Percentiles rank a stretch among this genome's conserved stretches.
These are phyloP conservation scores for Euclidium syriacum DNA, from an alignment of 345 rosid species.

Conservation along the genomic window DNA sequence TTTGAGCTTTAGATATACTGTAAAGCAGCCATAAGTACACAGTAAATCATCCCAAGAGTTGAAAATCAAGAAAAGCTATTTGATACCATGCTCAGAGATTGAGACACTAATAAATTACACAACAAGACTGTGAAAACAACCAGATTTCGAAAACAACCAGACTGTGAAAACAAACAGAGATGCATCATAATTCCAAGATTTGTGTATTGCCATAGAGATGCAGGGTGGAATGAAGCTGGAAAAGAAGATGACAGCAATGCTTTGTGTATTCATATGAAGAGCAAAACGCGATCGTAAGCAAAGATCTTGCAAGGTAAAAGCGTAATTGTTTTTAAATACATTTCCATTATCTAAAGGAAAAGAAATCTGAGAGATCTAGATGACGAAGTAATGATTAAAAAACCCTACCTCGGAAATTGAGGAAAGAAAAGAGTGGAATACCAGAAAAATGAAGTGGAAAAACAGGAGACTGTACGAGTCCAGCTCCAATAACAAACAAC, in stretches of 20 bases:
- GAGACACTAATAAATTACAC: neutral
- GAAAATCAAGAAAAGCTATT: neutral
- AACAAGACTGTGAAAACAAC: neutral
- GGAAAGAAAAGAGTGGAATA: too few species aligned
- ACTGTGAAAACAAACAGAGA: neutral
- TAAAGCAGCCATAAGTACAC: constrained; percentile 17
- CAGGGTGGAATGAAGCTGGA: neutral
- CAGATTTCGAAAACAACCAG: neutral
- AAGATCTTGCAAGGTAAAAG: constrained; percentile 5
- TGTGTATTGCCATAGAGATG: neutral
- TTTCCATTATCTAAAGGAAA: neutral
- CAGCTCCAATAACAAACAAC: neutral
- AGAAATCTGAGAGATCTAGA: constrained; percentile 26
- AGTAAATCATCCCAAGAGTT: neutral
- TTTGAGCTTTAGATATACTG: constrained; percentile 63
- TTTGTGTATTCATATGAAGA: neutral
- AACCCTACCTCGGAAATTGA: too few species aligned
- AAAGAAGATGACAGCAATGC: constrained; percentile 9
- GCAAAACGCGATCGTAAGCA: constrained; percentile 9
- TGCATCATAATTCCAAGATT: neutral
- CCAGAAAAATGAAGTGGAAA: neutral
- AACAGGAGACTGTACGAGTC: neutral
- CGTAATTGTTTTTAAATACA: neutral
- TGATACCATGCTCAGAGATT: neutral
- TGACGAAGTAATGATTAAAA: neutral